These are phyloP conservation scores for Backusella liffmaniae DNA, from an alignment of 192 early-diverging fungal genomes.

Conservation along the genomic window DNA sequence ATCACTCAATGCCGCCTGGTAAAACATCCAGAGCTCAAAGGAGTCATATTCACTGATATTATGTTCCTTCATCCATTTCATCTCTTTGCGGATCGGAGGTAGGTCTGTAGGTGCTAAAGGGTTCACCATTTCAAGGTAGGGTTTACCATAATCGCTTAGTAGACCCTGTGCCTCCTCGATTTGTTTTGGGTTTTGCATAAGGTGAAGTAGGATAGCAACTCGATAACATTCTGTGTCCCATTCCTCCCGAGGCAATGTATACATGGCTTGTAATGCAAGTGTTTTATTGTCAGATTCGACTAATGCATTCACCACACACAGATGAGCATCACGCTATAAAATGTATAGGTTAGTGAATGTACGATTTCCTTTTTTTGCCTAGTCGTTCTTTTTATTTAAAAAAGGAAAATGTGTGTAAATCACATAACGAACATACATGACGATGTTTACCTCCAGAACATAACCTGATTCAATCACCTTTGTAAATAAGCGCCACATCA, in stretches of 20 bases:
- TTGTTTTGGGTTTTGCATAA: conserved; percentile 16
- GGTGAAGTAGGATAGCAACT: conserved; percentile 20
- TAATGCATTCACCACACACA: conserved; percentile 9
- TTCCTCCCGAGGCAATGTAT: conserved; percentile 18
- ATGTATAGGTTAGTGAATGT: background rate
- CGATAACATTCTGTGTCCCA: conserved; percentile 27
- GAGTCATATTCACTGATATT: conserved; percentile 18
- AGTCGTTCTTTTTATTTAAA: background rate
- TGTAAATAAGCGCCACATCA: conserved; percentile 22
- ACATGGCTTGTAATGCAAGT: conserved; percentile 25
- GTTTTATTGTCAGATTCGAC: conserved; percentile 5
- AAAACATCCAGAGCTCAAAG: conserved; percentile 22
- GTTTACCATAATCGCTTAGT: conserved; percentile 18
- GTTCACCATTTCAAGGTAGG: conserved; percentile 16
- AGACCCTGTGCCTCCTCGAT: conserved; percentile 14
- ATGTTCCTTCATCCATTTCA: conserved; percentile 19
- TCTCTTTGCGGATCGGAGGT: conserved; percentile 14
- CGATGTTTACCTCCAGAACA: conserved; percentile 10
- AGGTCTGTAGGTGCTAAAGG: conserved; percentile 13
- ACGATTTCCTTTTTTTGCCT: background rate
- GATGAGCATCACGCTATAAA: conserved; percentile 9
- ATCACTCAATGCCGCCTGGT: conserved; percentile 13
- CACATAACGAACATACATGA: background rate
- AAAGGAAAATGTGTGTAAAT: background rate
- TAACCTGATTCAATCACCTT: conserved; percentile 29